A percentile compares a stretch with the other conserved stretches of the same genome.
Conservation (phyloP, 2,329 filamentous ascomycete species). For the Raffaelea arxii region DNA sequence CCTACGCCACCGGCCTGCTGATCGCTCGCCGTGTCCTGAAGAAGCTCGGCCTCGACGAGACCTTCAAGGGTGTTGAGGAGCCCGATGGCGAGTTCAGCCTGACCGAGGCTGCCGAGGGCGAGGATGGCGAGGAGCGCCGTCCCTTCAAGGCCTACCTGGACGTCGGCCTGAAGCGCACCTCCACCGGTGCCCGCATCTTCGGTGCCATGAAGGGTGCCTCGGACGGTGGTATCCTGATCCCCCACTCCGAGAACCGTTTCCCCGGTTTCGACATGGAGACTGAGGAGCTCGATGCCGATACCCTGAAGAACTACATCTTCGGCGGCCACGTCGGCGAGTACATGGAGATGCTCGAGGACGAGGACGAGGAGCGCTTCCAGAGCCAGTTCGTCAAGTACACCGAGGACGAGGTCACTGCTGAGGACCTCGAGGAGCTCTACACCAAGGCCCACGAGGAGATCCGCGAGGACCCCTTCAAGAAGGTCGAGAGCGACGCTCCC, state of each 20-base stretch:
- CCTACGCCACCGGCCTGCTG: slow-evolving; percentile 93
- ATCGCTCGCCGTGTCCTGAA: slow-evolving; percentile 92
- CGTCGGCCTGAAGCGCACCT: slow-evolving; percentile 93
- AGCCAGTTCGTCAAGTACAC: slow-evolving; percentile 97
- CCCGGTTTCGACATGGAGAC: slow-evolving; percentile 94
- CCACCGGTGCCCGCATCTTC: slow-evolving; percentile 97
- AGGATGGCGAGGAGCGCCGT: slow-evolving; percentile 77
- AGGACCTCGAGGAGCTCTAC: slow-evolving; percentile 96
- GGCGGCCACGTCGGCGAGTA: slow-evolving; percentile 98
- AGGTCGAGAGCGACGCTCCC: slow-evolving; percentile 60
- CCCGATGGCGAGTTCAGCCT: slow-evolving; percentile 90
- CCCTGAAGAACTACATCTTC: slow-evolving; percentile 98
- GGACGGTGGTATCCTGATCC: slow-evolving; percentile 92
- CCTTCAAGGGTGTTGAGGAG: slow-evolving; percentile 95
- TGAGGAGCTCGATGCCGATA: slow-evolving; percentile 97
- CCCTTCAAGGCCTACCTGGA: slow-evolving; percentile 99
- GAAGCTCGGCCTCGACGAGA: slow-evolving; percentile 92
- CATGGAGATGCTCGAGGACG: slow-evolving; percentile 99
- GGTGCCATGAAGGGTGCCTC: slow-evolving; percentile 99
- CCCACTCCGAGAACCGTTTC: slow-evolving; percentile 99
- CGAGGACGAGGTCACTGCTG: slow-evolving; percentile 92
- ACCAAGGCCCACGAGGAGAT: slow-evolving; percentile 90
- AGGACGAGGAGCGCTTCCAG: slow-evolving; percentile 99
- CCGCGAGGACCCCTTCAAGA: slow-evolving; percentile 97
- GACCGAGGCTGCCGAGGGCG: slow-evolving; percentile 86